These are phyloP conservation scores for Colletotrichum truncatum DNA, from an alignment of 2,329 filamentous ascomycete genomes.

Conservation along the genomic window DNA sequence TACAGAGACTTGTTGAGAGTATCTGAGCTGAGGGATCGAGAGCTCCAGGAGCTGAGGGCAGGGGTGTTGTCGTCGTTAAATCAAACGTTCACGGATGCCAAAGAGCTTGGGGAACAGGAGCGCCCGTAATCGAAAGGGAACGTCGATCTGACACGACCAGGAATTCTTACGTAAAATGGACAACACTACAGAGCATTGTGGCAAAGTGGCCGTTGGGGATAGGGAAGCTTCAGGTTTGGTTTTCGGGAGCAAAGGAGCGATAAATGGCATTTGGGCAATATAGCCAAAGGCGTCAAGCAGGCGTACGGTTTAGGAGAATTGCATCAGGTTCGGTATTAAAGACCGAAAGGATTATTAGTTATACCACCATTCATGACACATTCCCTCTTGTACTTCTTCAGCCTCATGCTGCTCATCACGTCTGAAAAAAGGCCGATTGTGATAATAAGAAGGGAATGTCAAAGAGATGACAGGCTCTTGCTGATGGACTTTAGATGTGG, in stretches of 20 bases:
- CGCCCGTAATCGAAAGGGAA: too few relatives aligned
- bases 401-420: too few relatives aligned
- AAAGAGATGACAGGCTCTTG: too few relatives aligned
- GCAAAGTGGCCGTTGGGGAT: too few relatives aligned
- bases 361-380: too few relatives aligned
- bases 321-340: neutral
- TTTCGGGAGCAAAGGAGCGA: neutral
- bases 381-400: too few relatives aligned
- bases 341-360: neutral
- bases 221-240: neutral
- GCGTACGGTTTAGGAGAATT: neutral
- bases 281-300: neutral
- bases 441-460: too few relatives aligned
- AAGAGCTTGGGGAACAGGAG: neutral
- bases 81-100: neutral
- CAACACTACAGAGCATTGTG: too few relatives aligned
- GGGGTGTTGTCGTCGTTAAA: slow-evolving; percentile 50
- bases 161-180: too few relatives aligned
- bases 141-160: too few relatives aligned
- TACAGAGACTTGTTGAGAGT: slow-evolving; percentile 67
- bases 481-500: too few relatives aligned
- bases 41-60: slow-evolving; percentile 53
- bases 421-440: too few relatives aligned
- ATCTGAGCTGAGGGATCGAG: slow-evolving; percentile 67
- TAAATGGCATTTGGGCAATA: neutral